Base-by-base conservation (phyloP, 169 alveolate species). In the Plasmodium reichenowi region DNA sequence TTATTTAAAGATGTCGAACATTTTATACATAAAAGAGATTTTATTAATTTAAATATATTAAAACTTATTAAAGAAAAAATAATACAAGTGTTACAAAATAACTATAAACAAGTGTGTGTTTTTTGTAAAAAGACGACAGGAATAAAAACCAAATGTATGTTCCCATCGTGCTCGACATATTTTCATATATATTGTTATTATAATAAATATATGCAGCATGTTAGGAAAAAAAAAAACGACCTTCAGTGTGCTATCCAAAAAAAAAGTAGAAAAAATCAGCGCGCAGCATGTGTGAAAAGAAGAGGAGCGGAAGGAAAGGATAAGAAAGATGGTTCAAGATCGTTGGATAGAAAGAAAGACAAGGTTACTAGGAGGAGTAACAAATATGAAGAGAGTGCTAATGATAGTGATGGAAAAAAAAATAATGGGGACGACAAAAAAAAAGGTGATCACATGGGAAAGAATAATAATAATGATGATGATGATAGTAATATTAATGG, bases 121-220 rank as follows among this genome's bases (percentile, higher is more conserved):
- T 76, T 76, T 13, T 76, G 89, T 64, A 76, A 76, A 10, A 26
- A 17, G 17, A 10, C 3, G 0, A 43, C 38, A 0, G 89, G 89
- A 15, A 76, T 76, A 15, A 76, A 76, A 50, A 76, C 76, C 2
- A 76, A 76, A 50, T 76, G 89, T 38, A 76, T 76, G 89, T 76
- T 32, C 8, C 89, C 89, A 2, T 76, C 89, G 9, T 76, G 89
- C 26, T 59, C 5, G 26, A 43, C 74, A 2, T 76, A 76, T 50
- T 76, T 76, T 20, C 89, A 76, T 38, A 63, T 76, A n/a, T 64
- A 67, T 64, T 76, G 89, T 26, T 76, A 76, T 56, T 76, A 47
- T 50, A 70, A 76, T 10, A n/a, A 20, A 8, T 76, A 64, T 26
- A 13, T 76, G 9, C 45, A 76, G 13, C n/a, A 9, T 54, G 32